These are phyloP conservation scores for Nothopassalora personata DNA, from an alignment of 2,329 filamentous ascomycete genomes.

Conservation along the genomic window DNA sequence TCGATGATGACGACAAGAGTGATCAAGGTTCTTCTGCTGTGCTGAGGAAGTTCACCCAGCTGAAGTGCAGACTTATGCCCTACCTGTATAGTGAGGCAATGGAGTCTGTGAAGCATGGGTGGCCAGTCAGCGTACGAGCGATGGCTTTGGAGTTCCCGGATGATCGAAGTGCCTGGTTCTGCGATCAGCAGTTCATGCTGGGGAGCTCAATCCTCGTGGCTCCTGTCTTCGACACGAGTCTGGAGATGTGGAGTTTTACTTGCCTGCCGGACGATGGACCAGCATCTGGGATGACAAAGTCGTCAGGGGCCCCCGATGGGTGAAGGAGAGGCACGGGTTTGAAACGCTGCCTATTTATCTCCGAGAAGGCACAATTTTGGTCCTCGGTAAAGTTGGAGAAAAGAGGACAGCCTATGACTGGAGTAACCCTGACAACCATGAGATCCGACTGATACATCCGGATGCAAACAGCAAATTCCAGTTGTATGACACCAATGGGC, in stretches of 20 bases:
- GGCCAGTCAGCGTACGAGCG: slow-evolving; percentile 57
- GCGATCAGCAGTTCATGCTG: slow-evolving; percentile 71
- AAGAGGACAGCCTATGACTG: slow-evolving; percentile 36
- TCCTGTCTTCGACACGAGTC: slow-evolving; percentile 58
- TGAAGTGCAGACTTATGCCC: slow-evolving; percentile 55
- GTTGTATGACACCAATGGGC: slow-evolving; percentile 34
- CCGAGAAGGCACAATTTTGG: slow-evolving; percentile 37
- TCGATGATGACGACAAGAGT: slow-evolving; percentile 57
- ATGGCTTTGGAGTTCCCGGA: slow-evolving; percentile 66
- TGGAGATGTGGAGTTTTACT: slow-evolving; percentile 62
- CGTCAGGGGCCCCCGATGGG: slow-evolving; percentile 41
- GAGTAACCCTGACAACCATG: slow-evolving; percentile 31
- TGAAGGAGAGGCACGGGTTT: slow-evolving; percentile 39
- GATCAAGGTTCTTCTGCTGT: slow-evolving; percentile 47
- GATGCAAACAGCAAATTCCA: slow-evolving; percentile 32
- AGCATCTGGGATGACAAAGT: slow-evolving; percentile 44
- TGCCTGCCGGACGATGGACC: slow-evolving; percentile 51
- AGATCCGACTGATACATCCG: slow-evolving; percentile 36
- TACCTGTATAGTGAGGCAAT: slow-evolving; percentile 53
- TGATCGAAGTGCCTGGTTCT: slow-evolving; percentile 61
- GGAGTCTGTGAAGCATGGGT: slow-evolving; percentile 48
- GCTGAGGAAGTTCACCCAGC: slow-evolving; percentile 48
- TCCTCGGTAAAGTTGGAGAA: slow-evolving; percentile 37
- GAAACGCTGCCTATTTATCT: slow-evolving; percentile 39
- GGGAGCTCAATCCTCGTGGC: slow-evolving; percentile 59